phyloP scores from a whole-genome alignment of 495 filamentous ascomycete species.

The Hyphodiscus hymeniophilus region DNA sequence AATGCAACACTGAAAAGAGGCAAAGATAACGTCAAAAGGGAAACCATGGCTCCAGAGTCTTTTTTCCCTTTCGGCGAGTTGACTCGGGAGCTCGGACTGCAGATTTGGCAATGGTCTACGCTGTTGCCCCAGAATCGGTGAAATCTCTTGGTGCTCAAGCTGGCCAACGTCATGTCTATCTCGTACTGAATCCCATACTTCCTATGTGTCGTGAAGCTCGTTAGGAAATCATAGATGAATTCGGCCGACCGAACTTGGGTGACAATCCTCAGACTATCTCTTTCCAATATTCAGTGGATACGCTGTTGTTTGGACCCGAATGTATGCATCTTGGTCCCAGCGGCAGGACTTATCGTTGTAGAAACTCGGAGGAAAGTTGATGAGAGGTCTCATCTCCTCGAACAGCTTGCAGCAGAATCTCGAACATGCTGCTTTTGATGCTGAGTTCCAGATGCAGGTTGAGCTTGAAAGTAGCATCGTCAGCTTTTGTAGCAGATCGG shows the following conservation, averaged over 20 bases:
- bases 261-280: not conserved
- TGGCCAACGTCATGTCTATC: constrained; percentile 2
- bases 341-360: not conserved
- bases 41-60: no score
- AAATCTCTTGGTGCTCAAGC: not conserved
- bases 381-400: constrained; percentile 2
- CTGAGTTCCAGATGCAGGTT: not conserved
- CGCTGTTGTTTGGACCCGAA: constrained; percentile 3
- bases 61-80: no score
- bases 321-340: not conserved
- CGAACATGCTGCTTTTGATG: not conserved
- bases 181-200: not conserved
- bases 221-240: not conserved
- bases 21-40: no score
- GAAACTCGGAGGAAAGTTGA: constrained; percentile 1
- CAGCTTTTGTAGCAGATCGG: not conserved
- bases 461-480: no score
- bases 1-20: no score
- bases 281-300: not conserved
- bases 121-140: no score
- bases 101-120: no score
- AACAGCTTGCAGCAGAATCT: not conserved
- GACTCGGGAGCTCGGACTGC: no score
- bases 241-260: not conserved
- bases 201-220: constrained; percentile 2